Conservation (phyloP, 495 filamentous ascomycete genomes). For the Penicillium canescens region DNA sequence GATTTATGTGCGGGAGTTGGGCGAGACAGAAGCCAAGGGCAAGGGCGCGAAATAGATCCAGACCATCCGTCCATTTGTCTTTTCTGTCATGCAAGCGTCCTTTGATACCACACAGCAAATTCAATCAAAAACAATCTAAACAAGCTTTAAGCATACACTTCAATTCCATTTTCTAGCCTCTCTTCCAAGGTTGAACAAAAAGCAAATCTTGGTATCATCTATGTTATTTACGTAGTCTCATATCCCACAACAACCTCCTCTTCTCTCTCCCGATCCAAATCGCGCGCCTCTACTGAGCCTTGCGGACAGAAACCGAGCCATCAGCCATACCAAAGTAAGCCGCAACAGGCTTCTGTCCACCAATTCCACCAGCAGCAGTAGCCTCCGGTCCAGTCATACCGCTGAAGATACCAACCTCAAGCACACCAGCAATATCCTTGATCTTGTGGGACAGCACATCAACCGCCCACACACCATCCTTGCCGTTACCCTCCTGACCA, state of each 20-base stretch:
- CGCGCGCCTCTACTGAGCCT: slow-evolving; percentile 23
- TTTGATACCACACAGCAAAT: slow-evolving; percentile 10
- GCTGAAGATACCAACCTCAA: slow-evolving; percentile 90
- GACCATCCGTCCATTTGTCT: background rate
- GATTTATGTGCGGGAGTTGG: slow-evolving; percentile 78
- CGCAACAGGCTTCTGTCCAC: slow-evolving; percentile 87
- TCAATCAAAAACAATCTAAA: background rate
- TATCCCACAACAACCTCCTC: slow-evolving; percentile 2
- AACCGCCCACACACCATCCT: slow-evolving; percentile 73
- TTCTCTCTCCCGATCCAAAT: background rate
- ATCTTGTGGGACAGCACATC: slow-evolving; percentile 67
- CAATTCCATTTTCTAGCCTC: background rate
- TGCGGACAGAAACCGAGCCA: slow-evolving; percentile 61
- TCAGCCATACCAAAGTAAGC: slow-evolving; percentile 94
- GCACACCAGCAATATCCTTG: slow-evolving; percentile 80
- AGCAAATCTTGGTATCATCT: slow-evolving; percentile 30
- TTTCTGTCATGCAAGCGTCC: slow-evolving; percentile 2
- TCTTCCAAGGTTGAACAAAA: slow-evolving; percentile 5
- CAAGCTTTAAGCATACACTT: slow-evolving; percentile 1
- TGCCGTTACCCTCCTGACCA: slow-evolving; percentile 48
- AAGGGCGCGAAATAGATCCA: slow-evolving; percentile 65
- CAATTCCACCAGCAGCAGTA: slow-evolving; percentile 53
- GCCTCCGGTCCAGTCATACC: slow-evolving; percentile 73
- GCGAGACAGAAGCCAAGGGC: slow-evolving; percentile 83
- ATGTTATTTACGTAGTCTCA: slow-evolving; percentile 19